Evolutionary conservation across 441 rosid genomes (phyloP).

Genomic region (Pelargonium cotyledonis): DNA sequence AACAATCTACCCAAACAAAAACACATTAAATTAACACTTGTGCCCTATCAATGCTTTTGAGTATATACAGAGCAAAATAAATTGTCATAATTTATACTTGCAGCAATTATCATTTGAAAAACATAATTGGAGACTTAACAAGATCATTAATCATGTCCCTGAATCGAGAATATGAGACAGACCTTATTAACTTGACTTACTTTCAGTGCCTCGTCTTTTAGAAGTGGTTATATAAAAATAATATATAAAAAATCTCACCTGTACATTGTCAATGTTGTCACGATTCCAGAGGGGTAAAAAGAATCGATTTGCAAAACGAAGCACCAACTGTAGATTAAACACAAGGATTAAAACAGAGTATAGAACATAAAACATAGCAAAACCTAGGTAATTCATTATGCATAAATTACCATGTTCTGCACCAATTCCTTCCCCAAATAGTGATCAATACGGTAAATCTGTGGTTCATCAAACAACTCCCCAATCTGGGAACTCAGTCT

Average conservation of each 20-base stretch:
- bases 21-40: constrained; percentile 5
- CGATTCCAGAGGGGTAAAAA: constrained; percentile 99
- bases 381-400: neutral
- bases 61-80: constrained; percentile 3
- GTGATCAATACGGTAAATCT: constrained; percentile 95
- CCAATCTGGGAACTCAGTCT: constrained; percentile 83
- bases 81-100: neutral
- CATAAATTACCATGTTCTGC: constrained; percentile 78
- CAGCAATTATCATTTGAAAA: neutral
- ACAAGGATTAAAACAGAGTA: constrained; percentile 17
- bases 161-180: neutral
- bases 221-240: too few species aligned
- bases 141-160: neutral
- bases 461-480: constrained; percentile 75
- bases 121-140: neutral
- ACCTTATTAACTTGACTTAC: constrained; percentile 6
- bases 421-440: constrained; percentile 95
- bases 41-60: neutral
- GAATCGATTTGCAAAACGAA: constrained; percentile 95
- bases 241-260: too few species aligned
- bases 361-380: constrained; percentile 15
- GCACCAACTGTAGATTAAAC: constrained; percentile 60
- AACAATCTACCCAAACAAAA: constrained; percentile 55
- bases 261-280: constrained; percentile 89
- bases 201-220: neutral